Conservation (phyloP, 495 filamentous ascomycete species). For the Podospora comata region DNA sequence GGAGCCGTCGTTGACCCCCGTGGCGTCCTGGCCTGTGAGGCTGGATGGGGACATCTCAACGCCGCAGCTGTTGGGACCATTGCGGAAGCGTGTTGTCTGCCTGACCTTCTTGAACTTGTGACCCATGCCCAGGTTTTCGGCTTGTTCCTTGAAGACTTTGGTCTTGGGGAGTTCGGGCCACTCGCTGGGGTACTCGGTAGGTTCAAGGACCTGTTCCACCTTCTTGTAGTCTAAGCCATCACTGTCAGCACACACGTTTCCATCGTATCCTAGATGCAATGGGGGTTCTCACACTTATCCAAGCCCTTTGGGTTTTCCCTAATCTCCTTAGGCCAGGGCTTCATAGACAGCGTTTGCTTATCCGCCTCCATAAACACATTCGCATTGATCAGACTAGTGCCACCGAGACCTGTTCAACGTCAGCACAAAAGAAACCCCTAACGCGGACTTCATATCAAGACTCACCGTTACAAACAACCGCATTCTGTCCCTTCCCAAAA, state of each 20-base stretch:
- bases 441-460: neutral
- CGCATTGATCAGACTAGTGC: slow-evolving; percentile 63
- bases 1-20: slow-evolving; percentile 65
- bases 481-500: slow-evolving; percentile 63
- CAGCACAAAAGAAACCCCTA: neutral
- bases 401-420: slow-evolving; percentile 51
- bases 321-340: slow-evolving; percentile 60
- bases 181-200: slow-evolving; percentile 54
- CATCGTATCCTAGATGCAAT: slow-evolving; percentile 15
- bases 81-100: slow-evolving; percentile 60
- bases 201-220: slow-evolving; percentile 57
- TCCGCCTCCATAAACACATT: slow-evolving; percentile 66
- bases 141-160: slow-evolving; percentile 55
- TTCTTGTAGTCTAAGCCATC: slow-evolving; percentile 48
- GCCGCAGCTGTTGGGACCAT: slow-evolving; percentile 58
- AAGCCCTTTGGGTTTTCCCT: slow-evolving; percentile 42
- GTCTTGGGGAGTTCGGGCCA: slow-evolving; percentile 56
- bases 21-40: slow-evolving; percentile 59
- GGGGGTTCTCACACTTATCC: slow-evolving; percentile 47
- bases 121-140: slow-evolving; percentile 46
- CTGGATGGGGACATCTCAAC: slow-evolving; percentile 59
- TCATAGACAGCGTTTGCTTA: slow-evolving; percentile 49
- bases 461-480: slow-evolving; percentile 61
- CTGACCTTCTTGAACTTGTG: slow-evolving; percentile 54
- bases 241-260: neutral